Evolutionary conservation across 306 rosid species (phyloP), one percentile per base, ranked within the genome.

Genomic region (Astragalus glycyphyllos): DNA sequence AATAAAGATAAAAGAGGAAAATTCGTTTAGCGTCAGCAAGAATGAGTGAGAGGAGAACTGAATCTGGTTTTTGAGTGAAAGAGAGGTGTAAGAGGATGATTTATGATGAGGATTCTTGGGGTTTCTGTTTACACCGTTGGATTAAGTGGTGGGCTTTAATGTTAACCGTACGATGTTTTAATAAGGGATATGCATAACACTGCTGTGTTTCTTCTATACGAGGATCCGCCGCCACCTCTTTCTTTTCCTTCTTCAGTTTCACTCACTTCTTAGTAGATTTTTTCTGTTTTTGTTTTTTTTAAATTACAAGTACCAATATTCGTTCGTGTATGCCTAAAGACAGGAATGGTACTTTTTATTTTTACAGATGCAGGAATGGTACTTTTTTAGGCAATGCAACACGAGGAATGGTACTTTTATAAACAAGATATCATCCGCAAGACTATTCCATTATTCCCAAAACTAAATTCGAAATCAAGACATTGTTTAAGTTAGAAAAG

Each of bases 141-240:
- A 90, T 92, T 13, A 62, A 2, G 9, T 15, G 5, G 17, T 12
- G 58, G 13, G 60, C 50, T 57, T 51, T 2, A 29, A 83, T 82
- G 50, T 20, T 0, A 7, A 17, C 79, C 89, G 85, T 89, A 69
- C 41, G 84, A 86, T 69, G 13, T 73, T 0, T 2, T 69, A 68
- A 80, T 32, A 59, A 38, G 72, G 77, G 84, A 82, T 85, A 67
- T 81, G 63, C 83, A 77, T 42, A 20, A 50, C 40, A 56, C 23
- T 49, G 23, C 31, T 53, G 10, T 20, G 34, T 1, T 54, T 10
- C 14, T 65, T 65, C 69, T 47, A 56, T 48, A 46, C 49, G 29
- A 68, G 71, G 82, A 87, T 86, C 94, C 96, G 95, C 96, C 98
- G 96, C 95, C 94, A 89, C 79, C 84, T 63, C 82, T 78, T 47